Base-by-base conservation (phyloP, 495 filamentous ascomycete species). In the Penicillium bovifimosum region DNA sequence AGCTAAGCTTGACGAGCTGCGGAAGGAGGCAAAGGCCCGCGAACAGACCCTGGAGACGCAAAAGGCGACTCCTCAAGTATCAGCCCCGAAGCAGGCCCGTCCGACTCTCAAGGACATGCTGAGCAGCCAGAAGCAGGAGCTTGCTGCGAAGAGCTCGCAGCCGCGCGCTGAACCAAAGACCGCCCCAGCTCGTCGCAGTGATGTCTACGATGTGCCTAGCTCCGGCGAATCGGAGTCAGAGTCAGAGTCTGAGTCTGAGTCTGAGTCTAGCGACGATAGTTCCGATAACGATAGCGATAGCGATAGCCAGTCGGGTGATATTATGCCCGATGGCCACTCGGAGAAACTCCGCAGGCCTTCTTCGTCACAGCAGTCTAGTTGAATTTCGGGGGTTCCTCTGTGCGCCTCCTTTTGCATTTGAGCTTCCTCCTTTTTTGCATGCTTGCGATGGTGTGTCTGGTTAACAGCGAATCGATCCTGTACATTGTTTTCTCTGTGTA, bases 271-370 rank as follows among this genome's bases (percentile, higher is more conserved):
- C 32, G 49, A 45, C 16, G 53, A 44, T 18, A 48, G 58, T 24
- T 46, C 52, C 20, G 54, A 59, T 16, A 49, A 41, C 5, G 55
- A 62, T 10, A 58, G 53, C 27, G 50, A 59, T 16, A 49, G 45
- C 5, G 55, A 62, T 10, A 58, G 53, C 27, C 47, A 56, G 1
- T 29, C 50, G 35, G 53, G 53, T 24, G 53, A 56, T 31, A 56
- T 56, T 11, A 29, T 60, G 35, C 50, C 50, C 24, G 43, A 41
- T 29, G 60, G 60, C 9, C 46, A 52, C 9, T 39, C 44, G 2
- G 11, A 4, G 14, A 60, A 53, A 27, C 35, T 55, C 17, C 60
- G 39, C 18, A 47, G 47, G 43, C 43, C 27, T 13, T 31, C 27
- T 13, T 31, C 7, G 20, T 17, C 44, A 11, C 20, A 28, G 44